Evolutionary conservation across 306 rosid genomes (phyloP).

Genomic region (Prunus mume): DNA sequence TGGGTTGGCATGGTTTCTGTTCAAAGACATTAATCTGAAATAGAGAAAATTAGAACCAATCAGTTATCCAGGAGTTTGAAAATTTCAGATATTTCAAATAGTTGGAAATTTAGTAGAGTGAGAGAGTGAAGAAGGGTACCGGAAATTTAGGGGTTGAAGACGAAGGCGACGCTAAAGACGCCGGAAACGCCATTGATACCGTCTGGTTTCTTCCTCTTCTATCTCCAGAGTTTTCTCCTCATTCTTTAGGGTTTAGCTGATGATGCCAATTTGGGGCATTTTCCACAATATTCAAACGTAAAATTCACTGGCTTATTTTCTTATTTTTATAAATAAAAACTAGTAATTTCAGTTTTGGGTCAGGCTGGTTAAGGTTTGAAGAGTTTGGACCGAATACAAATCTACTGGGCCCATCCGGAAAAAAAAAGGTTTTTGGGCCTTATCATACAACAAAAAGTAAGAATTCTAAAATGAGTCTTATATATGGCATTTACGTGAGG

Average conservation of each 20-base stretch:
- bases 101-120: background rate
- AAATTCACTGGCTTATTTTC: background rate
- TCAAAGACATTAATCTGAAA: constrained; percentile 30
- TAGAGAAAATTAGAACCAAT: background rate
- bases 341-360: too few species aligned
- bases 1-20: constrained; percentile 9
- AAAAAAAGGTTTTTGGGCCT: background rate
- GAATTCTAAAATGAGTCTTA: too few species aligned
- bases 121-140: constrained; percentile 17
- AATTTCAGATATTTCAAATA: background rate
- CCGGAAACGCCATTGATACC: constrained; percentile 38
- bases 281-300: background rate
- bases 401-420: background rate
- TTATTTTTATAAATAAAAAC: too few species aligned
- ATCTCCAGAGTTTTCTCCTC: constrained; percentile 30
- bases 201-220: constrained; percentile 5
- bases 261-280: background rate
- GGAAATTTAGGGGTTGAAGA: constrained; percentile 19
- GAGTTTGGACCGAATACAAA: background rate
- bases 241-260: constrained; percentile 22
- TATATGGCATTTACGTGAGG: too few species aligned
- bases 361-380: too few species aligned
- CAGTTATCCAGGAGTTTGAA: background rate
- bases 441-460: too few species aligned
- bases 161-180: constrained; percentile 22